Evolutionary conservation across 192 early-diverging fungal species (phyloP).

Genomic region (Coemansia pectinata): DNA sequence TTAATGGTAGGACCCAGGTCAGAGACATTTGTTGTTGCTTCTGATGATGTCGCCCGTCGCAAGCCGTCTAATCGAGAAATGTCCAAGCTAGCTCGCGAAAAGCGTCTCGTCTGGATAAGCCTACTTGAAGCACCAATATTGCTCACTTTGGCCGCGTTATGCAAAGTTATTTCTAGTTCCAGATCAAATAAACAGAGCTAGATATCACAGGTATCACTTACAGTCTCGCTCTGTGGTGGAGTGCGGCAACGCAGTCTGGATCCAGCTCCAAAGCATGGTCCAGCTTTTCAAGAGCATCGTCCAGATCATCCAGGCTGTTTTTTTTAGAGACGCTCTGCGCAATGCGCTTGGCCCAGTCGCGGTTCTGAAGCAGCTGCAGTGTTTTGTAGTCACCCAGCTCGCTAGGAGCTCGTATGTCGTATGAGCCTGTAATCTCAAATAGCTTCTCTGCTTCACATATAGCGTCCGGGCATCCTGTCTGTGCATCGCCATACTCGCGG

Average conservation of each 20-base stretch:
- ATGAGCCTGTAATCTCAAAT: slow-evolving; percentile 17
- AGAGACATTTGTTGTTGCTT: neutral
- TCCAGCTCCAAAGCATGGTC: slow-evolving; percentile 18
- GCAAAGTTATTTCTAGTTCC: neutral
- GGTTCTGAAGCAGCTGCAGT: slow-evolving; percentile 22
- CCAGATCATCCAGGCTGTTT: neutral
- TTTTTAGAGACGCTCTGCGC: slow-evolving; percentile 17
- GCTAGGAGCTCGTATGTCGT: neutral
- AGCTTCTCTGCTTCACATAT: slow-evolving; percentile 21
- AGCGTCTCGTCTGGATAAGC: neutral
- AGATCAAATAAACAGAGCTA: neutral
- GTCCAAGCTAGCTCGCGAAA: slow-evolving; percentile 6
- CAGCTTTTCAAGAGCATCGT: slow-evolving; percentile 12
- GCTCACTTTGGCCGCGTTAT: neutral
- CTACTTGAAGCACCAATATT: neutral
- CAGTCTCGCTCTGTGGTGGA: slow-evolving; percentile 13
- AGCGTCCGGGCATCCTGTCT: slow-evolving; percentile 15
- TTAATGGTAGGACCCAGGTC: neutral
- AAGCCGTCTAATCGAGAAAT: slow-evolving; percentile 2
- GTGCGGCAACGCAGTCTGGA: slow-evolving; percentile 12
- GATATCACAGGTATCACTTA: slow-evolving; percentile 1
- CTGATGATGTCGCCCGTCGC: neutral
- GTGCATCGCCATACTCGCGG: slow-evolving; percentile 18
- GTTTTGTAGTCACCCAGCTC: neutral
- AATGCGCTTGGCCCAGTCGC: slow-evolving; percentile 24